Evolutionary conservation across 2,329 filamentous ascomycete genomes (phyloP), one percentile per base, ranked within the genome.

Genomic region (Xylogone sp.): DNA sequence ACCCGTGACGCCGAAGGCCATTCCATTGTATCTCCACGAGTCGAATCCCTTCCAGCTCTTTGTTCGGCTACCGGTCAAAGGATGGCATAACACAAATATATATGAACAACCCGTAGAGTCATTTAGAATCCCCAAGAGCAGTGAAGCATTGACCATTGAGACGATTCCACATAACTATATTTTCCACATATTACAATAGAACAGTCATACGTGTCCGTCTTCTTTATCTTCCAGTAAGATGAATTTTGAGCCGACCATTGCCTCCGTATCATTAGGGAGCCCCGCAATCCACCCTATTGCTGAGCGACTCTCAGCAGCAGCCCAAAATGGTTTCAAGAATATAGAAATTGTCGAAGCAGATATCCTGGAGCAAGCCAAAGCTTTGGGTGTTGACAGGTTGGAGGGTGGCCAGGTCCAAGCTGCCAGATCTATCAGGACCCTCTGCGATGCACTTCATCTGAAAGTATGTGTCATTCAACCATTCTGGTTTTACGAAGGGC

Each of bases 341-440:
- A 78, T 92, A 57, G 88, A 92, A 65, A 73, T 90, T 16, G 90
- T 90, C 72, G 83, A 86, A 66, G 87, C 91, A 64, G 88, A 92
- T 64, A 75, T 92, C 1, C 73, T 81, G 55, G 81, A 83, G 59
- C 62, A 86, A 9, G 81, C 84, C 57, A 59, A 66, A 27, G 64
- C 72, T 1, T 64, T 78, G 3, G 65, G 72, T 3, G 70, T 72
- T 27, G 64, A 67, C 21, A 63, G 71, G 21, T 69, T 67, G 2
- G 57, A 64, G 12, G 62, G 71, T 8, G 75, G 75, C 57, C 27
- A 31, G 13, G 27, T 31, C 27, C 27, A 62, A 2, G 86, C 85
- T 1, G 84, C 87, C 20, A 62, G 67, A 3, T 69, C 76, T 44
- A 76, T 88, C 52, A 73, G 73, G 24, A 62, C 69, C 0, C 73